Percentiles rank a stretch among this genome's conserved stretches.
Conservation (phyloP, 306 rosid species). For the Quercus suber region DNA sequence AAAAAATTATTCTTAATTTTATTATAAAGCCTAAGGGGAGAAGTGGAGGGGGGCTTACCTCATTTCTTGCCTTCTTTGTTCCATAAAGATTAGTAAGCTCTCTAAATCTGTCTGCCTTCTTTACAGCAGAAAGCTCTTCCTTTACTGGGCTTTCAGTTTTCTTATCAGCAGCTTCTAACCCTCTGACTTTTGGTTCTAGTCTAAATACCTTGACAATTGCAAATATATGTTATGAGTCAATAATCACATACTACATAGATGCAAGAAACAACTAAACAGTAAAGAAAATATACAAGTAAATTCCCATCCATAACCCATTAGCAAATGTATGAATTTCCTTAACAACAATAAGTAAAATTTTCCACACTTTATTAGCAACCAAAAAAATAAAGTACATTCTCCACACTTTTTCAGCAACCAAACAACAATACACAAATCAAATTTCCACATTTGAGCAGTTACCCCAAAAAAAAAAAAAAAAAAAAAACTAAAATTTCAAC, state of each 20-base stretch:
- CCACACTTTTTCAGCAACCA: no score
- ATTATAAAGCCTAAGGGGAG: background rate
- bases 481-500: background rate
- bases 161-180: conserved; percentile 25
- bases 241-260: background rate
- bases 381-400: background rate
- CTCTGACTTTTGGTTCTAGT: conserved; percentile 72
- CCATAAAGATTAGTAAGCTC: conserved; percentile 44
- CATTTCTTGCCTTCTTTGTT: conserved; percentile 48
- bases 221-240: background rate
- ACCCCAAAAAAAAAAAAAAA: background rate
- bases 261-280: background rate
- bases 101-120: conserved; percentile 24
- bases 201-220: conserved; percentile 61
- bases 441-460: background rate
- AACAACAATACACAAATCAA: background rate
- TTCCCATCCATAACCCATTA: background rate
- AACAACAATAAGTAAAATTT: background rate
- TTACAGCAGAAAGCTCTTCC: conserved; percentile 38
- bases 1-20: background rate
- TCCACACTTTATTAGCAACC: background rate
- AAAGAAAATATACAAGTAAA: background rate
- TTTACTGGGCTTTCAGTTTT: conserved; percentile 32
- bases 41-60: conserved; percentile 34
- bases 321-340: background rate